Base-by-base conservation (phyloP, 225 moss, liverwort and hornwort genomes). In the Anthoceros angustus region DNA sequence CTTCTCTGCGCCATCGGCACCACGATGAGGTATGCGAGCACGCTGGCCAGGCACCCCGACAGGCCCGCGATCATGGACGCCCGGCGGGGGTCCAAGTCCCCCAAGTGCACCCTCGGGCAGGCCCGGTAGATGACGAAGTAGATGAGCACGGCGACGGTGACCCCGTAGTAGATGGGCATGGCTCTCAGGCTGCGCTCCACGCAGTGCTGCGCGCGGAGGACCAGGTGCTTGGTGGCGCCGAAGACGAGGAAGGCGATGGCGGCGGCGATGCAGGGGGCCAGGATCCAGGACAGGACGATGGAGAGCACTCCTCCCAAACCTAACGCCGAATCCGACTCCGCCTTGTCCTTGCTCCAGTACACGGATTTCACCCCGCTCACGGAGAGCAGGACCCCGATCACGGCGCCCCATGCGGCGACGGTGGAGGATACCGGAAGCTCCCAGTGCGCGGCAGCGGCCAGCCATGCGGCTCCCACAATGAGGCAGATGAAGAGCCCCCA, bases 91-190 rank as follows among this genome's bases (percentile, higher is more conserved):
- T 69, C 39, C 15, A 50, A 41, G n/a, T 38, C 39, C 18, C 4
- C 14, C 2, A 7, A 55, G 38, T 26, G 15, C 12, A 21, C 18
- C 49, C 62, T 42, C 41, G 42, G 39, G 8, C 66, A 43, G 49
- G 64, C 76, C 64, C 67, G 60, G 39, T 76, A 69, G 18, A 69
- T 43, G 9, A 76, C 61, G 65, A 71, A 76, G 61, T 55, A 69
- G 39, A 62, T 62, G 39, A 69, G 18, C 41, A 62, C 62, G 4
- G 60, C 69, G 43, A 82, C 82, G 0, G 82, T 85, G 14, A 85
- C 74, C 41, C 81, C 82, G 74, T 85, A 76, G 42, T 72, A 76
- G 26, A 76, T 21, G 41, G 76, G 72, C 66, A 76, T 63, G 40
- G 72, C 72, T 61, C 76, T 46, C 68, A 72, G 38, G 6, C 41